Percentiles rank a stretch among this genome's conserved stretches.
phyloP scores from a whole-genome alignment of 208 protist genomes.

The Trypanosoma boissoni region DNA sequence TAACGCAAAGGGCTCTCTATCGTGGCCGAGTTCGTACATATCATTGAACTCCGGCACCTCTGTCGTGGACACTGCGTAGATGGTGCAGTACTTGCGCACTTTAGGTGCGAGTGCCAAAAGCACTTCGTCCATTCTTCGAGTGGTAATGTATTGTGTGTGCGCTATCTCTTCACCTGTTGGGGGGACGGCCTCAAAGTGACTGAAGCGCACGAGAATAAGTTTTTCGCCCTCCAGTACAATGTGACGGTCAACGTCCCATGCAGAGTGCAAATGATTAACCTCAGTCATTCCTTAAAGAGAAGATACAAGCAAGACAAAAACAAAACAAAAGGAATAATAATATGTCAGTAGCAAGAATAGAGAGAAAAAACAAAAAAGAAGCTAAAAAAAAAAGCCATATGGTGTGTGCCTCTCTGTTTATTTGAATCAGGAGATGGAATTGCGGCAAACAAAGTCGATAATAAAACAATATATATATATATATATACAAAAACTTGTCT shows the following conservation, averaged over 20 bases:
- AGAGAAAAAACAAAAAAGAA: no score
- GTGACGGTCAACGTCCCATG: slow-evolving; percentile 84
- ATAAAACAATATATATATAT: no score
- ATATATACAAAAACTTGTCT: no score
- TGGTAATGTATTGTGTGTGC: slow-evolving; percentile 57
- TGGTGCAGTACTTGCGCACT: slow-evolving; percentile 79
- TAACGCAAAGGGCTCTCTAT: slow-evolving; percentile 96
- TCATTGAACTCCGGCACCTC: slow-evolving; percentile 97
- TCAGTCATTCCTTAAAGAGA: slow-evolving; percentile 24
- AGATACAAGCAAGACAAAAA: not conserved
- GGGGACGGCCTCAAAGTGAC: slow-evolving; percentile 45
- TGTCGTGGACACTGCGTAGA: slow-evolving; percentile 72
- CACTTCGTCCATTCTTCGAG: slow-evolving; percentile 70
- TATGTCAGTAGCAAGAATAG: no score
- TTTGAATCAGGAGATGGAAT: no score
- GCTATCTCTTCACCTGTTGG: slow-evolving; percentile 5
- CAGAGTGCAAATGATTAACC: slow-evolving; percentile 48
- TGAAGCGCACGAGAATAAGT: slow-evolving; percentile 77
- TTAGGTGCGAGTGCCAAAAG: slow-evolving; percentile 65
- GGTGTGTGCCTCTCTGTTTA: no score
- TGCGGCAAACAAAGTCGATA: no score
- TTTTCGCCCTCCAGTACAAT: slow-evolving; percentile 86
- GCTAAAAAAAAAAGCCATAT: no score
- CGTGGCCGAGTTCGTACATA: slow-evolving; percentile 97
- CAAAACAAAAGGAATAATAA: not conserved